Base-by-base conservation (phyloP, 2,329 filamentous ascomycete genomes). In the Plectosphaerella plurivora region DNA sequence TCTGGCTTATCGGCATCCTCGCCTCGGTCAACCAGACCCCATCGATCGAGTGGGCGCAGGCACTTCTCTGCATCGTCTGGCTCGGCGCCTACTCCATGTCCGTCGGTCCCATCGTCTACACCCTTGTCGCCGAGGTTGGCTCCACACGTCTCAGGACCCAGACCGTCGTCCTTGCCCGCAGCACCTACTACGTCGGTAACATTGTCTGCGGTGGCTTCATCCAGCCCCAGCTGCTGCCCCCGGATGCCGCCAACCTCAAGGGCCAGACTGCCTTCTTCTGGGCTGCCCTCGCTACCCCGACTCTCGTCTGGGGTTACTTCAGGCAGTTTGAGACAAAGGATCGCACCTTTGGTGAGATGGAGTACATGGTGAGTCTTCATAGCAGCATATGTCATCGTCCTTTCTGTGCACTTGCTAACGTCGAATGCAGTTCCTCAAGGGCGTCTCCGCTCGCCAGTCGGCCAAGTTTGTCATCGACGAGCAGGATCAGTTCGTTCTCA, bases 231-330 rank as follows among this genome's bases (percentile, higher is more conserved):
- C 64, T 74, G 41, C 51, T 73, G 45, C 63, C 68, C 3, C 70
- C 71, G 1, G 67, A 65, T 14, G 69, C 66, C 6, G 73, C 70
- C 70, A 68, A 74, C 51, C 58, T 65, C 8, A 66, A 68, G 57
- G 70, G 69, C 7, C 72, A 72, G 61, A 72, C 69, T 68, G 71
- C 69, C n/a, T 73, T 73, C 60, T 74, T 75, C 60, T 73, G 71
- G 71, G 66, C 66, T 7, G 62, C 56, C 4, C 55, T 70, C 37
- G 65, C 68, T 10, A 65, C 67, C 12, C 51, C 74, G 5, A 71
- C 69, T 1, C 61, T 68, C 1, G 45, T 70, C 11, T 75, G 72
- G 71, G 70, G 68, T 8, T 75, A 65, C 55, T 74, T 74, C 61
- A 67, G 72, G 18, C 58, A 75, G 51, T 71, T 73, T 22, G 73